Base-by-base conservation (phyloP, 192 early-diverging fungal species). In the Rhizophagus sp. region DNA sequence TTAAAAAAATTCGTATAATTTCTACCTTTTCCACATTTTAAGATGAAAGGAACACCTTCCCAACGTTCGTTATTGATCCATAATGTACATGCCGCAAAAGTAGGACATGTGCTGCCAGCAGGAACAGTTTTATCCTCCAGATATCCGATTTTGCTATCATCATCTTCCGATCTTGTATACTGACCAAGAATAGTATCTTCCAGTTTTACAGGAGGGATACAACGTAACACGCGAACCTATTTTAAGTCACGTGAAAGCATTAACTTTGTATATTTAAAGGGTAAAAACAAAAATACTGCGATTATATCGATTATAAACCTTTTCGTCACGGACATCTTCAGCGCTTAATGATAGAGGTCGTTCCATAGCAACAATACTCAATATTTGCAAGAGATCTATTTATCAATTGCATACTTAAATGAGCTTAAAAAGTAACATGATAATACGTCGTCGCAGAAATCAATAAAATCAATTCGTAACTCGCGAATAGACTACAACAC, bases 311-410 rank as follows among this genome's bases (percentile, higher is more conserved):
- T 8, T 62, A 62, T 49, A 2, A n/a, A 96, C 95, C 86, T 99
- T 99, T 82, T 97, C 95, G 86, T 98, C 93, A 71, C 97, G 96
- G 75, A 99, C 93, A 79, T 96, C 94, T 86, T 99, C 97, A 33
- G 96, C 90, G 75, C 91, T 88, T 82, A 97, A 87, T 10, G 94
- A 91, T 52, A 94, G 91, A 15, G 97, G 97, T 71, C 92, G 91
- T 83, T 97, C 93, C 97, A 99, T 99, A 24, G 97, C 97, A 73
- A 97, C 90, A 61, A 99, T 88, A 63, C 95, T 91, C 82, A 99
- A 86, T 41, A 99, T 94, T 87, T 99, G 97, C 52, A 99, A 84
- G 78, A 99, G 79, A 84, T 99, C 93, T 90, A 88, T 88, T 81
- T 84, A 77, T 47, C 6, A 41, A 13, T 52, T 49, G 33, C 4